phyloP scores from a whole-genome alignment of 2,329 filamentous ascomycete genomes.

The Neurospora crassa region DNA sequence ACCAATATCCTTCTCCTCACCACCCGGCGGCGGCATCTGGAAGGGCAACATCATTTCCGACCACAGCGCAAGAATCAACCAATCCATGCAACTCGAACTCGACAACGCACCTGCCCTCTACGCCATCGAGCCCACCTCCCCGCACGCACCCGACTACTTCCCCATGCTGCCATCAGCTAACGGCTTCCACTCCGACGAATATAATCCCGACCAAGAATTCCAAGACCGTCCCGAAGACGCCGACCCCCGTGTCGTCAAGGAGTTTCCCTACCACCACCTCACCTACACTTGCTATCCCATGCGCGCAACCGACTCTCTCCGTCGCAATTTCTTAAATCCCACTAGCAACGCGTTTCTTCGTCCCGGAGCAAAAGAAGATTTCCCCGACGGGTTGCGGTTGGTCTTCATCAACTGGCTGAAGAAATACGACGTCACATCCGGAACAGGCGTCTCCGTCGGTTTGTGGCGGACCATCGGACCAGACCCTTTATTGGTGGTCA shows the following conservation, averaged over 20 bases:
- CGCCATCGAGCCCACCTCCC: background rate
- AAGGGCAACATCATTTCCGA: background rate
- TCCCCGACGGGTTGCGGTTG: background rate
- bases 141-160: background rate
- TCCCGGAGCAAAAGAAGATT: background rate
- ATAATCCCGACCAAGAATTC: background rate
- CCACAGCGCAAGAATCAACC: background rate
- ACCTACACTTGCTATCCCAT: background rate
- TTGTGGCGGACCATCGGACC: background rate
- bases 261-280: background rate
- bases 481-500: background rate
- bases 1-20: background rate
- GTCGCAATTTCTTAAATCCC: rapidly evolving
- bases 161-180: background rate
- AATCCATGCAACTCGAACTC: background rate
- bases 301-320: background rate
- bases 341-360: background rate
- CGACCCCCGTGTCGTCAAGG: rapidly evolving
- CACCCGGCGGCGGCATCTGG: rapidly evolving
- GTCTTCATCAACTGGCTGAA: background rate
- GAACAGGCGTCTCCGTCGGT: background rate
- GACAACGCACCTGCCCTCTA: background rate
- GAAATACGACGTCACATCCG: background rate
- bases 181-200: background rate
- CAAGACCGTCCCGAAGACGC: background rate